A percentile compares a stretch with the other conserved stretches of the same genome.
Evolutionary conservation across 2,329 filamentous ascomycete genomes (phyloP).

Genomic region (Pezicula neosporulosa): DNA sequence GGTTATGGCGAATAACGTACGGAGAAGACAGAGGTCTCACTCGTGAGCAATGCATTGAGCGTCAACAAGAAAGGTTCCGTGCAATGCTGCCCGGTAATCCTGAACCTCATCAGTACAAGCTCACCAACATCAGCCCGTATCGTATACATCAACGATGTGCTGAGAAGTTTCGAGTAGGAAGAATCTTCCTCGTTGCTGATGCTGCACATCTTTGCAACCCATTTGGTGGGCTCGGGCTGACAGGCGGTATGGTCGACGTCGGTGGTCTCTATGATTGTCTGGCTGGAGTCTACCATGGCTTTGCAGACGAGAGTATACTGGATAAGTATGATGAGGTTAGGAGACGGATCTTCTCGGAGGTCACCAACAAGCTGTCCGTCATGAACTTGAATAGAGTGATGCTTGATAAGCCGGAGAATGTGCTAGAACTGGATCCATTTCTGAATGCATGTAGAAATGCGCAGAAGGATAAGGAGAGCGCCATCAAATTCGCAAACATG

Average conservation of each 20-base stretch:
- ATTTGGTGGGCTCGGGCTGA: conserved; percentile 57
- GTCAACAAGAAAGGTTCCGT: conserved; percentile 51
- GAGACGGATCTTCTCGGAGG: conserved; percentile 29
- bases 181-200: conserved; percentile 41
- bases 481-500: conserved; percentile 2
- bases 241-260: conserved; percentile 59
- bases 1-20: conserved; percentile 60
- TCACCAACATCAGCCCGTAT: conserved; percentile 47
- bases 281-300: conserved; percentile 29
- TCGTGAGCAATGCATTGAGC: conserved; percentile 45
- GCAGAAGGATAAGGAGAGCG: conserved; percentile 1
- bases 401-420: conserved; percentile 26
- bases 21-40: conserved; percentile 51
- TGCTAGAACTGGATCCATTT: conserved; percentile 30
- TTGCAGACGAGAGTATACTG: conserved; percentile 32
- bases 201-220: conserved; percentile 45
- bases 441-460: conserved; percentile 27
- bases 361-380: conserved; percentile 34
- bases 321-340: conserved; percentile 35
- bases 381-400: conserved; percentile 33
- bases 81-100: conserved; percentile 55
- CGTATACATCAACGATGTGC: conserved; percentile 43
- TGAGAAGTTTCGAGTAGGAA: conserved; percentile 39
- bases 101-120: conserved; percentile 50
- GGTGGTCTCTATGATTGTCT: conserved; percentile 59